These are phyloP conservation scores for Stylosanthes scabra DNA, from an alignment of 331 rosid species.

Conservation along the genomic window DNA sequence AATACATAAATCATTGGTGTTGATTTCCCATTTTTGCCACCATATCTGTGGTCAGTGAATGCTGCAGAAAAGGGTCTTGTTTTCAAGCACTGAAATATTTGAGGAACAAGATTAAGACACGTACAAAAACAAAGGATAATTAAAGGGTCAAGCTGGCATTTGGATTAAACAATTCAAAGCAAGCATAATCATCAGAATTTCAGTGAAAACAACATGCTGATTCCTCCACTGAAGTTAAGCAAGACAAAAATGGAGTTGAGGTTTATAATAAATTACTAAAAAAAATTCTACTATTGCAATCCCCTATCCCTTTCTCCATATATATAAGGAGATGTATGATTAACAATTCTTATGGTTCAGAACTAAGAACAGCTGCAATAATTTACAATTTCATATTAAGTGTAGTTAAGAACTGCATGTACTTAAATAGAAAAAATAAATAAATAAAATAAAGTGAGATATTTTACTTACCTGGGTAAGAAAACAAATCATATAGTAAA, in stretches of 20 bases:
- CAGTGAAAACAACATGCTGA: slow-evolving; percentile 25
- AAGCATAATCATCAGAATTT: slow-evolving; percentile 21
- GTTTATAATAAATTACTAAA: background rate
- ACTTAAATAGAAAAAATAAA: background rate
- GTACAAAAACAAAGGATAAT: slow-evolving; percentile 17
- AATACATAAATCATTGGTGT: slow-evolving; percentile 38
- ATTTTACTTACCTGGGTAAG: slow-evolving; percentile 43
- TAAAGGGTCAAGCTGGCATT: slow-evolving; percentile 32
- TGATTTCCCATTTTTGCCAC: slow-evolving; percentile 37
- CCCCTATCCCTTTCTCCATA: background rate
- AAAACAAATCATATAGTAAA: slow-evolving; percentile 37
- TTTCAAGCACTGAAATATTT: slow-evolving; percentile 35
- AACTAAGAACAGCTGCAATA: slow-evolving; percentile 1
- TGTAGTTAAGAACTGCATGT: background rate
- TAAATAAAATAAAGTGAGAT: slow-evolving; percentile 18
- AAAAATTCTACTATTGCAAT: slow-evolving; percentile 15
- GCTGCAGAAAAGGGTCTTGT: slow-evolving; percentile 33
- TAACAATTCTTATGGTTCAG: slow-evolving; percentile 5
- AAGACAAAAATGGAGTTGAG: slow-evolving; percentile 23
- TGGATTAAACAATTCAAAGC: slow-evolving; percentile 42
- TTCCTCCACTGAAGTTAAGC: slow-evolving; percentile 31
- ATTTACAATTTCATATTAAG: no score
- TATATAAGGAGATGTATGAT: slow-evolving; percentile 14
- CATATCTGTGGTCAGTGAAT: slow-evolving; percentile 42
- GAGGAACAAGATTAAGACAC: slow-evolving; percentile 40